phyloP scores from a whole-genome alignment of 192 early-diverging fungal genomes.

The Entomortierella chlamydospora region DNA sequence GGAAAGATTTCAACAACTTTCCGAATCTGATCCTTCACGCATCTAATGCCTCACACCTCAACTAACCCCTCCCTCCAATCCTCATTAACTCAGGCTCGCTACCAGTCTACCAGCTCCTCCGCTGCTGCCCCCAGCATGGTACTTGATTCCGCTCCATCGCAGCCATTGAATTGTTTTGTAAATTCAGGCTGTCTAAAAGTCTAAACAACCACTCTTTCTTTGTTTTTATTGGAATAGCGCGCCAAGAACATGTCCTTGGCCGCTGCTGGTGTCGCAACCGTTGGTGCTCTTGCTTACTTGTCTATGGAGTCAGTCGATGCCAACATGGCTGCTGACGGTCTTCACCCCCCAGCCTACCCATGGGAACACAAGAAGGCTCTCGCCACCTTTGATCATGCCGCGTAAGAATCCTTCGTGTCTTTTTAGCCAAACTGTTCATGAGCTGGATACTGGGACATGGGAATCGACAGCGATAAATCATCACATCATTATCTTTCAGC shows the following conservation, averaged over 20 bases:
- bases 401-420: constrained; percentile 61
- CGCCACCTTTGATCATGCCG: constrained; percentile 92
- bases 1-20: too few relatives aligned
- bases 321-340: constrained; percentile 90
- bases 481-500: too few relatives aligned
- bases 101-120: constrained; percentile 51
- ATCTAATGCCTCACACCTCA: not conserved
- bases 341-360: constrained; percentile 90
- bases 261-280: constrained; percentile 51
- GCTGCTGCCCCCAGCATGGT: constrained; percentile 46
- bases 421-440: too few relatives aligned
- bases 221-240: constrained; percentile 15
- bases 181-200: not conserved
- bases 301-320: constrained; percentile 68
- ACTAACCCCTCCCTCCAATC: not conserved
- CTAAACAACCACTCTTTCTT: too few relatives aligned
- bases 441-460: too few relatives aligned
- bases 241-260: constrained; percentile 46
- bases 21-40: too few relatives aligned
- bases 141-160: too few relatives aligned
- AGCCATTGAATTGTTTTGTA: not conserved
- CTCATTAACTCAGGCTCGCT: constrained; percentile 26
- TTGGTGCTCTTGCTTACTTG: constrained; percentile 43
- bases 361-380: constrained; percentile 88
- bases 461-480: too few relatives aligned